A percentile compares a stretch with the other conserved stretches of the same genome.
phyloP scores from a whole-genome alignment of 768 basidiomycete species.

The Tulasnella sp. region DNA sequence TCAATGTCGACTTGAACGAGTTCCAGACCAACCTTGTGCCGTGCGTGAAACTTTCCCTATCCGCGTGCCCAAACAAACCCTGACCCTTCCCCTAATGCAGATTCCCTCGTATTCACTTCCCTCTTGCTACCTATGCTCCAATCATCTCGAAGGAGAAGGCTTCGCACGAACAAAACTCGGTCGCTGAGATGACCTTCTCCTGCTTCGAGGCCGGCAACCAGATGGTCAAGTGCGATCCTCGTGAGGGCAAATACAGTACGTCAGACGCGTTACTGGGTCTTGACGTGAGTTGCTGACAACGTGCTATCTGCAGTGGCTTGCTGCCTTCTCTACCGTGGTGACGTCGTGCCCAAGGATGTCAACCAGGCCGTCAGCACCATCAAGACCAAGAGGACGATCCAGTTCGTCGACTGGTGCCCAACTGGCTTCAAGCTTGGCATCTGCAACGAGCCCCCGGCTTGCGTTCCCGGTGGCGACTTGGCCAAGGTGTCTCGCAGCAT shows the following conservation, averaged over 20 bases:
- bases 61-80: neutral
- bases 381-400: constrained; percentile 97
- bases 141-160: constrained; percentile 91
- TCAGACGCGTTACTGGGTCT: constrained; percentile 28
- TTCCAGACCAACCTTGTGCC: constrained; percentile 99
- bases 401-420: constrained; percentile 97
- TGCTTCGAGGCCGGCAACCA: constrained; percentile 97
- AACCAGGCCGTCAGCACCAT: constrained; percentile 88
- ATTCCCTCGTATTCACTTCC: constrained; percentile 98
- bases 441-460: constrained; percentile 92
- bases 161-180: constrained; percentile 93
- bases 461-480: constrained; percentile 90
- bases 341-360: constrained; percentile 95
- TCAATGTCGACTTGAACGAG: constrained; percentile 96
- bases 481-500: constrained; percentile 90
- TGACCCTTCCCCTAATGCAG: constrained; percentile 39
- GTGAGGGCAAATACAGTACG: constrained; percentile 97
- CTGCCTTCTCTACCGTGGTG: constrained; percentile 88
- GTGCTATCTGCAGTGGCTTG: constrained; percentile 66
- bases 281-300: neutral
- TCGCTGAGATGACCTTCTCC: constrained; percentile 96
- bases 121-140: constrained; percentile 91
- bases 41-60: constrained; percentile 46
- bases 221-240: constrained; percentile 93
- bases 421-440: constrained; percentile 89